Conservation (phyloP, 2,329 filamentous ascomycete species). For the Trichoderma asperellum region DNA sequence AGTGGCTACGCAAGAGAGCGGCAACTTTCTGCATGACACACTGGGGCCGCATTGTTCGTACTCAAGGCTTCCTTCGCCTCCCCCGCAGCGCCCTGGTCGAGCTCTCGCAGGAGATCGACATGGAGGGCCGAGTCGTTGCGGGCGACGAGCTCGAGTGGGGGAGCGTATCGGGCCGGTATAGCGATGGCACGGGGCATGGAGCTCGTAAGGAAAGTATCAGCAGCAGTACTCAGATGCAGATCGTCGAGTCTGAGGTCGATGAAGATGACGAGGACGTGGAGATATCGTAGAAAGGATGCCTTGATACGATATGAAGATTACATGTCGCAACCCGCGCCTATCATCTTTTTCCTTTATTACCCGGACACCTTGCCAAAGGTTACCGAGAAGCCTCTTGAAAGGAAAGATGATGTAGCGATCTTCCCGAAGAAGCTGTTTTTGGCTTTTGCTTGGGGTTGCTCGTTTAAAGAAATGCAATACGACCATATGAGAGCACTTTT, state of each 20-base stretch:
- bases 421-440: not conserved
- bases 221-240: slow-evolving; percentile 61
- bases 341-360: not conserved
- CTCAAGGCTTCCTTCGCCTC: slow-evolving; percentile 80
- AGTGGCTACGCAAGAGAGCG: slow-evolving; percentile 88
- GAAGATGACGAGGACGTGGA: slow-evolving; percentile 69
- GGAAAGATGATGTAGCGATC: not conserved
- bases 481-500: not conserved
- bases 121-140: slow-evolving; percentile 86
- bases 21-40: slow-evolving; percentile 88
- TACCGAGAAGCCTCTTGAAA: not conserved
- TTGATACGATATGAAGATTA: not conserved
- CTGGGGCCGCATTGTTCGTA: slow-evolving; percentile 93
- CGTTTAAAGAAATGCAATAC: not conserved
- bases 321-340: slow-evolving; percentile 15
- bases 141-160: slow-evolving; percentile 76
- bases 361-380: not conserved
- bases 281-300: slow-evolving; percentile 46
- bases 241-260: slow-evolving; percentile 60
- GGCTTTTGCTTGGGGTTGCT: not conserved
- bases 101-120: slow-evolving; percentile 89
- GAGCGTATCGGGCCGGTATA: slow-evolving; percentile 52
- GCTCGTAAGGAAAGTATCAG: slow-evolving; percentile 63
- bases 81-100: slow-evolving; percentile 82
- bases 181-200: slow-evolving; percentile 44